A percentile compares a stretch with the other conserved stretches of the same genome.
These are phyloP conservation scores for Flaveria brownii DNA, from an alignment of 129 eudicot species.

Conservation along the genomic window DNA sequence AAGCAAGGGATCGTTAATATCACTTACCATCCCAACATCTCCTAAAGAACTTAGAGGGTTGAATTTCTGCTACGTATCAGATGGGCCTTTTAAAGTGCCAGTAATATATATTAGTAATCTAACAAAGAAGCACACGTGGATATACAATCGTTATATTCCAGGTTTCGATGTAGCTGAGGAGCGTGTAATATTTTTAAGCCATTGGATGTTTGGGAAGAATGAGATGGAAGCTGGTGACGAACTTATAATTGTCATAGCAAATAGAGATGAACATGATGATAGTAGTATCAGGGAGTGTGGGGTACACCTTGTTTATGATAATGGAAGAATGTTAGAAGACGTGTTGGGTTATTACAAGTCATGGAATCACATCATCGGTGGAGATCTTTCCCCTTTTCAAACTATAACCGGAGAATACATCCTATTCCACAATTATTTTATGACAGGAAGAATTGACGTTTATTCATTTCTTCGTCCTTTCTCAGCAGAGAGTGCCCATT, in stretches of 20 bases:
- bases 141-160: too few species aligned
- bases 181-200: neutral
- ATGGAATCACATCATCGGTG: neutral
- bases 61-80: conserved; percentile 14
- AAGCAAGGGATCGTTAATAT: neutral
- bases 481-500: neutral
- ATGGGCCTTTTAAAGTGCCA: neutral
- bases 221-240: conserved; percentile 8
- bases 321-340: neutral
- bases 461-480: too few species aligned
- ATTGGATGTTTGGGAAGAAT: neutral
- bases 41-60: conserved; percentile 8
- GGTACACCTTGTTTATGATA: conserved; percentile 10
- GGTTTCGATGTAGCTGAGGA: neutral
- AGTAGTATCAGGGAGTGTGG: conserved; percentile 2
- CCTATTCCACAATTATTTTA: neutral
- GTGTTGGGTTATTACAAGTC: neutral
- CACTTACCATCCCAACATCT: conserved; percentile 20
- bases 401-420: neutral
- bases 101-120: neutral
- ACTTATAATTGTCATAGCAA: neutral
- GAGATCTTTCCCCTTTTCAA: too few species aligned
- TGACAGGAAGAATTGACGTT: neutral
- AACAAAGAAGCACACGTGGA: conserved; percentile 19
- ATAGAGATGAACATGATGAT: neutral